Evolutionary conservation across 2,329 filamentous ascomycete genomes (phyloP).

Genomic region (Coniosporium tulheliwenetii): DNA sequence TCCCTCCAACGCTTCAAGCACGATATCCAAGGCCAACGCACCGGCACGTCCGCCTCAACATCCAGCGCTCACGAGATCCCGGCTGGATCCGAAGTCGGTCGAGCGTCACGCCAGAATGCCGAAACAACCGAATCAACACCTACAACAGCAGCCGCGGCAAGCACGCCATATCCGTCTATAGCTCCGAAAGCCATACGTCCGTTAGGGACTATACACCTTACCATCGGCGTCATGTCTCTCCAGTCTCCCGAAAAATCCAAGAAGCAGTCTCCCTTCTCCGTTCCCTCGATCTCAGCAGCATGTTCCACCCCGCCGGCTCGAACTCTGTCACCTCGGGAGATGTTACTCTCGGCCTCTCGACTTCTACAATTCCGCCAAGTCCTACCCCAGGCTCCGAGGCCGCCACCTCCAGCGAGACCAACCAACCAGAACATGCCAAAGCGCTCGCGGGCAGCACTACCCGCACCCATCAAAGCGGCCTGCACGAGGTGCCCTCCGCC

Average conservation of each 20-base stretch:
- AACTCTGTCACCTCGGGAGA: not conserved
- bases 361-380: too few species aligned
- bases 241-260: constrained; percentile 23
- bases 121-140: constrained; percentile 12
- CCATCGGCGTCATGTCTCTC: constrained; percentile 73
- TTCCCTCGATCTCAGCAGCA: not conserved
- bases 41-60: not conserved
- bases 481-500: too few species aligned
- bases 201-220: constrained; percentile 68
- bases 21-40: constrained; percentile 25
- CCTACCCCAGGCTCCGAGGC: too few species aligned
- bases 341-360: not conserved
- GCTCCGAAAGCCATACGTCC: constrained; percentile 57
- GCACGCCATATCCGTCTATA: constrained; percentile 22
- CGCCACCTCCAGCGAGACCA: too few species aligned
- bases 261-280: not conserved
- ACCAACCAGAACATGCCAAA: not conserved
- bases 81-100: not conserved
- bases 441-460: not conserved
- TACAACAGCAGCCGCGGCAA: constrained; percentile 2
- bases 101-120: not conserved
- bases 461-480: not conserved
- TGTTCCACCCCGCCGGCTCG: not conserved
- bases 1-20: constrained; percentile 46
- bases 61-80: too few species aligned